Evolutionary conservation across 352 stramenopile genomes (phyloP).

Genomic region (Globisporangium acanthophoron): DNA sequence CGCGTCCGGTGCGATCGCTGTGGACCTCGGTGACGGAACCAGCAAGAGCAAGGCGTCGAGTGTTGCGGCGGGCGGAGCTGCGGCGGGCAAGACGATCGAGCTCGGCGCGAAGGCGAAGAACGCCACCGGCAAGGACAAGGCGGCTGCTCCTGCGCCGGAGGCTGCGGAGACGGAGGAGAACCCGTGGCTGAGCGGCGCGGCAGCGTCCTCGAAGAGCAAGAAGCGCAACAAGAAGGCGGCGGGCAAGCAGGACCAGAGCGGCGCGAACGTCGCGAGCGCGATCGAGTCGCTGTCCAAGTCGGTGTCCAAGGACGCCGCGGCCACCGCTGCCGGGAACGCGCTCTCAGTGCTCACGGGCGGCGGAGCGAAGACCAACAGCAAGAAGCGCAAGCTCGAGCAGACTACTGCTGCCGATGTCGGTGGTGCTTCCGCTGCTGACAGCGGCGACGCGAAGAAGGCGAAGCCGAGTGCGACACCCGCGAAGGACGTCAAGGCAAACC

Average conservation of each 20-base stretch:
- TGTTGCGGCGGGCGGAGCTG: slow-evolving; percentile 21
- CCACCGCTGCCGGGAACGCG: slow-evolving; percentile 15
- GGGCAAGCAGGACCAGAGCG: slow-evolving; percentile 24
- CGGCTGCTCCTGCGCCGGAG: slow-evolving; percentile 16
- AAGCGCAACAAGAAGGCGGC: slow-evolving; percentile 62
- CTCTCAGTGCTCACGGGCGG: slow-evolving; percentile 20
- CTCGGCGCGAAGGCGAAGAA: slow-evolving; percentile 22
- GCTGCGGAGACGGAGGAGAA: slow-evolving; percentile 42
- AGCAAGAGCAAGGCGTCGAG: slow-evolving; percentile 4
- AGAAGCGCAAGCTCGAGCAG: slow-evolving; percentile 31
- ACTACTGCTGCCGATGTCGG: slow-evolving; percentile 4
- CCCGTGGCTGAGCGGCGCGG: slow-evolving; percentile 49
- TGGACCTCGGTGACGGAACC: slow-evolving; percentile 59
- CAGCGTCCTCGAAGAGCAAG: slow-evolving; percentile 43
- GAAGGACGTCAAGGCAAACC: background rate
- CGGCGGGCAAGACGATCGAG: slow-evolving; percentile 22
- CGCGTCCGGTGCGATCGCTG: slow-evolving; percentile 51
- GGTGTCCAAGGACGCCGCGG: slow-evolving; percentile 21
- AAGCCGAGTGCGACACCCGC: slow-evolving; percentile 1
- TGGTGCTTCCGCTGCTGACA: slow-evolving; percentile 6
- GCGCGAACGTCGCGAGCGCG: slow-evolving; percentile 36
- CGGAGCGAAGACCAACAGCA: slow-evolving; percentile 32
- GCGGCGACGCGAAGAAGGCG: background rate
- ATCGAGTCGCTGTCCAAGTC: slow-evolving; percentile 62
- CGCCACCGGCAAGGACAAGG: background rate